Evolutionary conservation across 106 monocot species (phyloP).

Genomic region (Alisma plantagoaquatica): DNA sequence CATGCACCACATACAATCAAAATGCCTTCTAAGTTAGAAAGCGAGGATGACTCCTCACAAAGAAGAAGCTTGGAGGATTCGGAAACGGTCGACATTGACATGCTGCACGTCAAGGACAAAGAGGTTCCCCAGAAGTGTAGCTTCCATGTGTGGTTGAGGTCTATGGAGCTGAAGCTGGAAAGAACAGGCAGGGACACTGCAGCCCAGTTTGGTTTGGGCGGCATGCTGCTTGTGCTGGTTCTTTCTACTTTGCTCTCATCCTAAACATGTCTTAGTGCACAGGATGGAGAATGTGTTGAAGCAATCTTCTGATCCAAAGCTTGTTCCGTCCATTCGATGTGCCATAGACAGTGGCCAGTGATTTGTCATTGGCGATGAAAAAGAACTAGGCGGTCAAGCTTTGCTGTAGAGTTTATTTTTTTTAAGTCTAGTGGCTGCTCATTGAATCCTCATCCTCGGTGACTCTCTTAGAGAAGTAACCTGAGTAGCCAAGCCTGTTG

Average conservation of each 20-base stretch:
- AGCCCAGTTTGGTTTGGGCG: constrained; percentile 45
- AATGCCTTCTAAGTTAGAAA: constrained; percentile 1
- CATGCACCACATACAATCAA: constrained; percentile 3
- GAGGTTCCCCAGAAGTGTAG: constrained; percentile 23
- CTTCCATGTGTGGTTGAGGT: constrained; percentile 40
- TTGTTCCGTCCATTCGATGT: too few relatives aligned
- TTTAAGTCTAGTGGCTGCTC: too few relatives aligned
- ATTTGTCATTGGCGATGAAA: too few relatives aligned
- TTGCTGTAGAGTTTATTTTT: too few relatives aligned
- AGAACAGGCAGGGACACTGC: constrained; percentile 35
- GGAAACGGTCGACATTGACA: constrained; percentile 1
- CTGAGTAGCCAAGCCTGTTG: too few relatives aligned
- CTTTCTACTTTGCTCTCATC: constrained; percentile 57
- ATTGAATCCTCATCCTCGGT: too few relatives aligned
- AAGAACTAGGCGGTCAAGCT: too few relatives aligned
- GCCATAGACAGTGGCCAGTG: too few relatives aligned
- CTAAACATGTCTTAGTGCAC: too few relatives aligned
- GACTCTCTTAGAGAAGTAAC: too few relatives aligned
- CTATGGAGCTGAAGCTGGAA: constrained; percentile 29
- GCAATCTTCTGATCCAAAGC: too few relatives aligned
- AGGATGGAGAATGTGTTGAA: too few relatives aligned
- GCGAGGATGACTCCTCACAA: constrained; percentile 1
- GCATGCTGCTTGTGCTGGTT: constrained; percentile 49
- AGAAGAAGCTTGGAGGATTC: constrained; percentile 9
- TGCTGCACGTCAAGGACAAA: constrained; percentile 5